Evolutionary conservation across 768 basidiomycete genomes (phyloP), one percentile per base, ranked within the genome.

Genomic region (Suillus bovinus): DNA sequence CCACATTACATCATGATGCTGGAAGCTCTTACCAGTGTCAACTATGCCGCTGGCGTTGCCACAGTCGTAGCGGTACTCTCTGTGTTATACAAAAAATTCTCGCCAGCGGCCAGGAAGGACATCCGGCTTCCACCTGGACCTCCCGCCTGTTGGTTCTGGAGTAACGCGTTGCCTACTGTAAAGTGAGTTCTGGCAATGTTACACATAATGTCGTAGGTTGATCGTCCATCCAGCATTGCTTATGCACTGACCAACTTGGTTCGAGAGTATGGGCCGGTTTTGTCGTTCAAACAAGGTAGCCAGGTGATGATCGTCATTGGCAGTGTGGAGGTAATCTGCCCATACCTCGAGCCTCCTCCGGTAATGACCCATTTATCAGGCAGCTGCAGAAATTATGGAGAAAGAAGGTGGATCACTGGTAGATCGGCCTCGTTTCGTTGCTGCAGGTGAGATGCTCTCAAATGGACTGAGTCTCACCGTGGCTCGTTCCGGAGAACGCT

Each of bases 301-400:
- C 7, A 65, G 11, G 61, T 69, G 5, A 61, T 34, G 5, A 36
- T 70, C 8, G 9, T 70, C 42, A 58, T 71, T 33, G 69, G 67
- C 2, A 60, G 63, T 17, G 49, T 66, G 47, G 60, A 70, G n/a
- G 69, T 67, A 59, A 8, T 62, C 53, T 22, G 17, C 62, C 58
- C 13, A 44, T 57, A 10, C 62, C 4, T n/a, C 9, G 44, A 31
- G 3, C 22, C 67, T 80, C 50, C 74, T 22, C 11, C 11, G n/a
- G 22, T 11, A 22, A 11, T 44, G 83, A 82, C 41, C n/a, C 41
- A 1, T 78, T 84, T 58, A 79, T 81, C 75, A 85, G 69, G 81
- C 80, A 4, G 84, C 85, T 0, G 74, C 82, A 0, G 83, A 86
- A 4, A 81, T 87, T 61, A 82, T 87, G 84, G 86, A 86, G 69